These are phyloP conservation scores for Elongisporangium senticosum DNA, from an alignment of 352 stramenopile genomes.

Conservation along the genomic window DNA sequence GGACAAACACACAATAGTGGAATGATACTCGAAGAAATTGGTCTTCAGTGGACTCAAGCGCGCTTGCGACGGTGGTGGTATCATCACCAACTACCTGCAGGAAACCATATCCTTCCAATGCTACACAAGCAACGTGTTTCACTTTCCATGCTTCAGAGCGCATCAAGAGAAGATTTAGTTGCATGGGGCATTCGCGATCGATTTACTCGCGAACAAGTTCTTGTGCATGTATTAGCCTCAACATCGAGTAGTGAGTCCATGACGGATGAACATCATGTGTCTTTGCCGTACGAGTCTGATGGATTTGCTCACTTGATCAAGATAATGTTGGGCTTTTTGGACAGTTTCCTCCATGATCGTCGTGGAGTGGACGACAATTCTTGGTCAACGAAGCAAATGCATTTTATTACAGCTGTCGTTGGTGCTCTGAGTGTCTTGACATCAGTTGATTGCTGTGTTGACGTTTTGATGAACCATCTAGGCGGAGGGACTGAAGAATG, in stretches of 20 bases:
- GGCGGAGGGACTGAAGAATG: slow-evolving; percentile 44
- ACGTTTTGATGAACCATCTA: slow-evolving; percentile 43
- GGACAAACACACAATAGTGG: slow-evolving; percentile 21
- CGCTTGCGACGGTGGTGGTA: slow-evolving; percentile 58
- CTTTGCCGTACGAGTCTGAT: slow-evolving; percentile 22
- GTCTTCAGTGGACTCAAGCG: slow-evolving; percentile 40
- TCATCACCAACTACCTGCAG: slow-evolving; percentile 24
- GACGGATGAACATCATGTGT: slow-evolving; percentile 4
- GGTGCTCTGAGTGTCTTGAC: slow-evolving; percentile 35
- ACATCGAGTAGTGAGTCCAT: background rate
- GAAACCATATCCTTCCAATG: slow-evolving; percentile 29
- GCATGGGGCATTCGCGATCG: slow-evolving; percentile 58
- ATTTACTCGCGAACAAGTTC: slow-evolving; percentile 43
- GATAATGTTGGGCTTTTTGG: slow-evolving; percentile 43
- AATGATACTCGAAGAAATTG: slow-evolving; percentile 22
- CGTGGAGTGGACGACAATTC: slow-evolving; percentile 11
- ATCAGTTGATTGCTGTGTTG: slow-evolving; percentile 23
- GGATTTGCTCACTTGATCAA: slow-evolving; percentile 48
- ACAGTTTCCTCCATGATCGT: slow-evolving; percentile 42
- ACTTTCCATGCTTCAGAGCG: slow-evolving; percentile 33
- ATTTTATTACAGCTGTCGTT: slow-evolving; percentile 40
- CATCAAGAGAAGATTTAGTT: slow-evolving; percentile 65
- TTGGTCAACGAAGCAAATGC: slow-evolving; percentile 30
- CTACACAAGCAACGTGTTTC: slow-evolving; percentile 40
- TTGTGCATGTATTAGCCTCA: slow-evolving; percentile 21